These are phyloP conservation scores for Sphenostylis stenocarpa DNA, from an alignment of 306 rosid species.

Conservation along the genomic window DNA sequence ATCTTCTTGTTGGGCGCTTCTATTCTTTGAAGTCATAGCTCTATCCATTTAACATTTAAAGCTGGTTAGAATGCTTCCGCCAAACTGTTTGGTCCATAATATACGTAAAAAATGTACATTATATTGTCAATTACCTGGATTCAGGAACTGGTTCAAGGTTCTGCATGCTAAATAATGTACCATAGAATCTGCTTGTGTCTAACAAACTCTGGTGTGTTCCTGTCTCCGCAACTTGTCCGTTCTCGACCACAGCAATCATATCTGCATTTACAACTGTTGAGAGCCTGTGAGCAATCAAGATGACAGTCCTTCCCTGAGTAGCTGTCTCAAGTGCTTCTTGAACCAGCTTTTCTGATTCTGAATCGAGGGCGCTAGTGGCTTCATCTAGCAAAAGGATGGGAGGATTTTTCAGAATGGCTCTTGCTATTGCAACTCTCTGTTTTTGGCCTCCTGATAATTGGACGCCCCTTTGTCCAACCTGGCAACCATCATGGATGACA, in stretches of 20 bases:
- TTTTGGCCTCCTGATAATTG: slow-evolving; percentile 94
- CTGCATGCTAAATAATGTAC: slow-evolving; percentile 66
- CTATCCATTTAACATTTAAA: slow-evolving; percentile 47
- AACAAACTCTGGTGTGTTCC: slow-evolving; percentile 80
- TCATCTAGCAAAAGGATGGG: slow-evolving; percentile 84
- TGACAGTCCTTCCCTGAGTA: slow-evolving; percentile 74
- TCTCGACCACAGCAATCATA: slow-evolving; percentile 71
- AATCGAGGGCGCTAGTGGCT: slow-evolving; percentile 93
- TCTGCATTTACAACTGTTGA: slow-evolving; percentile 84
- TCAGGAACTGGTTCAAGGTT: slow-evolving; percentile 55
- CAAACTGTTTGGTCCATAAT: not conserved
- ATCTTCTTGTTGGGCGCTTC: slow-evolving; percentile 42
- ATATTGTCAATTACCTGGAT: slow-evolving; percentile 45
- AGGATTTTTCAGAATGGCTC: slow-evolving; percentile 86
- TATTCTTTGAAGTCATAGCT: slow-evolving; percentile 39
- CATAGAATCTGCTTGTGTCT: slow-evolving; percentile 61
- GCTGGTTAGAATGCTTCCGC: slow-evolving; percentile 29
- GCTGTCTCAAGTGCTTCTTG: slow-evolving; percentile 89
- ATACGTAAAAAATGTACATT: not conserved
- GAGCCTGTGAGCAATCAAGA: slow-evolving; percentile 81
- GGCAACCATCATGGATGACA: slow-evolving; percentile 9
- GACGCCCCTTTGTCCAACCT: slow-evolving; percentile 87
- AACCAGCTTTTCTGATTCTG: slow-evolving; percentile 79
- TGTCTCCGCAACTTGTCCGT: slow-evolving; percentile 65
- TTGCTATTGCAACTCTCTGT: slow-evolving; percentile 86